Evolutionary conservation across 208 protist species (phyloP).

Genomic region (Wallacemonas sp.): DNA sequence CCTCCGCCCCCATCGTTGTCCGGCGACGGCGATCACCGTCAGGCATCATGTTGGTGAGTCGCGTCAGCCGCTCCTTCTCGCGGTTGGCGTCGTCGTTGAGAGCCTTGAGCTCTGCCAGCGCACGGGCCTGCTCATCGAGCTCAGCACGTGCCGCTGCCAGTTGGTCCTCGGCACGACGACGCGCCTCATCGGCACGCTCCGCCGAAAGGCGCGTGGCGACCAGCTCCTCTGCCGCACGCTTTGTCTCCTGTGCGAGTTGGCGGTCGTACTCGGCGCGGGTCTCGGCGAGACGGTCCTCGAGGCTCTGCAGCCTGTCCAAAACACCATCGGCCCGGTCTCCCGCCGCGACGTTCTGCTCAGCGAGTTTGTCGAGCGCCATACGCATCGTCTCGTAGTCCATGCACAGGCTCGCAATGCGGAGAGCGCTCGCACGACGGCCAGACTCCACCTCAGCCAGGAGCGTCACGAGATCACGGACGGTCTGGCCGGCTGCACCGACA

Average conservation of each 20-base stretch:
- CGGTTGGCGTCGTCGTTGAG: constrained; percentile 30
- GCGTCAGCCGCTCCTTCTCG: constrained; percentile 28
- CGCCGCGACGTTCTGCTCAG: constrained; percentile 13
- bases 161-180: constrained; percentile 35
- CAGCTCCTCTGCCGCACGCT: constrained; percentile 34
- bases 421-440: not conserved
- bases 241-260: constrained; percentile 24
- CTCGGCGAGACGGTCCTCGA: constrained; percentile 23
- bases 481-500: not conserved
- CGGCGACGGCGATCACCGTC: constrained; percentile 16
- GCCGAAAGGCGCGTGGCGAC: constrained; percentile 38
- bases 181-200: constrained; percentile 37
- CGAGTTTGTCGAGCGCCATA: constrained; percentile 23
- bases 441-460: constrained; percentile 2
- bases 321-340: constrained; percentile 22
- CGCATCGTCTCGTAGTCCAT: not conserved
- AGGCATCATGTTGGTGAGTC: constrained; percentile 15
- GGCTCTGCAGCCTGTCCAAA: constrained; percentile 22
- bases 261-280: constrained; percentile 47
- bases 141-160: constrained; percentile 25
- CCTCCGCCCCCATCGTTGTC: not conserved
- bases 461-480: constrained; percentile 2
- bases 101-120: constrained; percentile 19
- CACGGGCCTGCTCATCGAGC: constrained; percentile 16
- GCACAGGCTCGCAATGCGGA: not conserved